These are phyloP conservation scores for Guadua angustifolia DNA, from an alignment of 176 grass and related monocot species.

Conservation along the genomic window DNA sequence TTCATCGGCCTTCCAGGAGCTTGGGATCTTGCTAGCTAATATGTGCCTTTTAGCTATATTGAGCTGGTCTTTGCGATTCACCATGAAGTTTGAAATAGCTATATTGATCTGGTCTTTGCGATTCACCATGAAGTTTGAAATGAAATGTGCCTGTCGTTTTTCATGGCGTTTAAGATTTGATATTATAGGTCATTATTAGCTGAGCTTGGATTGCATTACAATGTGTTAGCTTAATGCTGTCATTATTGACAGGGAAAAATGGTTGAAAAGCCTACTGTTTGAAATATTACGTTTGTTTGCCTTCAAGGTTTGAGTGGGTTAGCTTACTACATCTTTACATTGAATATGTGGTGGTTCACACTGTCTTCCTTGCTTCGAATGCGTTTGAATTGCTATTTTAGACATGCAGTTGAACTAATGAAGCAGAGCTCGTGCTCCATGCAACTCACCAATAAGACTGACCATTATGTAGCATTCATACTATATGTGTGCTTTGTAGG, in stretches of 20 bases:
- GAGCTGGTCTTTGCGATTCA: no score
- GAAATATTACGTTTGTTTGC: background rate
- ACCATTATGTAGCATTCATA: constrained; percentile 83
- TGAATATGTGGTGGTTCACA: background rate
- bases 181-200: background rate
- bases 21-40: constrained; percentile 32
- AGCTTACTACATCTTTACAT: background rate
- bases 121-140: constrained; percentile 1
- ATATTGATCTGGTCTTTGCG: background rate
- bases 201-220: background rate
- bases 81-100: no score
- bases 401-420: constrained; percentile 73
- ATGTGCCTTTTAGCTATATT: constrained; percentile 7
- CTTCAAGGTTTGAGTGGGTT: background rate
- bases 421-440: constrained; percentile 95
- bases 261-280: background rate
- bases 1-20: background rate
- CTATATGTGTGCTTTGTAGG: constrained; percentile 15
- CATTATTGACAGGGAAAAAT: background rate
- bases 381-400: constrained; percentile 12
- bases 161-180: background rate
- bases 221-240: background rate
- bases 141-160: constrained; percentile 12
- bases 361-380: background rate
- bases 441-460: constrained; percentile 89